Conservation (phyloP, 225 moss, liverwort and hornwort species). For the Asterella californica region DNA sequence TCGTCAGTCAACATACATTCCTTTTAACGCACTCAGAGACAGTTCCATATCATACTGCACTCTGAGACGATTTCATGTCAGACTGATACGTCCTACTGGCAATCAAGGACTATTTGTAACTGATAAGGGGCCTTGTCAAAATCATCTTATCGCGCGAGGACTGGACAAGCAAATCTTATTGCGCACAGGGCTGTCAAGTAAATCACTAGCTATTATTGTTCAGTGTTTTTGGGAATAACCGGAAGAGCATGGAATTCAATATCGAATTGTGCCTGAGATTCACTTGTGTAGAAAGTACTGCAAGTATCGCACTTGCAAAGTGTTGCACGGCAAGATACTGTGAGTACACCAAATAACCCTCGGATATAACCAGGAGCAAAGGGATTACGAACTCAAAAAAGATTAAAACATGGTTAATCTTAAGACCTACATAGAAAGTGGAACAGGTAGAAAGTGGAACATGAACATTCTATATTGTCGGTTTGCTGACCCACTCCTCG, state of each 20-base stretch:
- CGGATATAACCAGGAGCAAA: constrained; percentile 52
- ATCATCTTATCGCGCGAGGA: too few species aligned
- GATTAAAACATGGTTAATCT: background rate
- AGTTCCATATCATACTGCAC: too few species aligned
- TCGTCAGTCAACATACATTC: too few species aligned
- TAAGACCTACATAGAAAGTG: background rate
- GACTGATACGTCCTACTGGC: too few species aligned
- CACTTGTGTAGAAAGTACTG: constrained; percentile 98
- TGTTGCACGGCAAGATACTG: constrained; percentile 97
- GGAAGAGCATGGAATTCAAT: background rate
- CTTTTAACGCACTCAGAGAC: too few species aligned
- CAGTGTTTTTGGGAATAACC: too few species aligned
- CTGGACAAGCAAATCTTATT: too few species aligned
- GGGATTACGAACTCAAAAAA: background rate
- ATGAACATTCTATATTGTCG: constrained; percentile 22
- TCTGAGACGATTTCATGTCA: too few species aligned
- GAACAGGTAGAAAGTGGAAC: constrained; percentile 13
- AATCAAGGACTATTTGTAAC: too few species aligned
- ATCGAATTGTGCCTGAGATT: background rate
- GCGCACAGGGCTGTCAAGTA: too few species aligned
- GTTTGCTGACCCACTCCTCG: constrained; percentile 19
- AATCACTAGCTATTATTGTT: too few species aligned
- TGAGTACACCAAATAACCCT: constrained; percentile 89
- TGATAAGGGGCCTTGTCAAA: too few species aligned
- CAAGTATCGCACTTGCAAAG: constrained; percentile 91